Evolutionary conservation across 148 eudicot species (phyloP), one percentile per base, ranked within the genome.

Genomic region (Nyssa sinensis): DNA sequence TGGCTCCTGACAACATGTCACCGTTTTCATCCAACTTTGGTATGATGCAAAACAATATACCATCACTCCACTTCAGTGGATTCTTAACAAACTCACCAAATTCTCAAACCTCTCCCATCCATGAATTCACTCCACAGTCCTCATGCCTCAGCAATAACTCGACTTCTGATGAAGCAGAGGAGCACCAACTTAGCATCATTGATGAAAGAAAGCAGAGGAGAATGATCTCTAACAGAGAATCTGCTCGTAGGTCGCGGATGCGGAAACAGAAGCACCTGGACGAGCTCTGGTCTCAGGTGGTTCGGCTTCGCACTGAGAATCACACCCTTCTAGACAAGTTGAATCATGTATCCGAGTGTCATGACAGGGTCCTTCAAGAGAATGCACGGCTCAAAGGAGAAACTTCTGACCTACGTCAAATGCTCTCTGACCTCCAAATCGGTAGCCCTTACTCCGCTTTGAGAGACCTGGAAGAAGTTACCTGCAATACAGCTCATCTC

Each of bases 191-290:
- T 1, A 81, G 80, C 63, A 72, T 87, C 55, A 81, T 92, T 14
- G 89, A 94, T 11, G 93, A 94, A 75, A 84, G 98, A 69, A 90
- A 82, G 77, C 85, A 88, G 16, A 87, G 97, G 60, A 78, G 97
- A 60, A 94, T 88, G 97, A 84, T 91, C 21, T 94, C 98, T 0
- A 94, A 94, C 72, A 71, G 96, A 21, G 97, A 94, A 74, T 94
- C 98, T 0, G 98, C 98, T 0, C 67, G 98, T 1, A 81, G 98
- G 78, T 94, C 98, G 0, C 83, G 98, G 77, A 87, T 94, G 93
- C 66, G 96, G 74, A 94, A 94, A 57, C 97, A 90, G 74, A 88
- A 87, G 76, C 98, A 90, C 74, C 81, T 94, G 0, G 97, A 92
- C 24, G 95, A 91, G 82, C 82, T 92, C 0, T 83, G 92, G 90